Percentiles rank a stretch among this genome's conserved stretches.
Evolutionary conservation across 352 stramenopile species (phyloP).

Genomic region (Globisporangium apiculatum): DNA sequence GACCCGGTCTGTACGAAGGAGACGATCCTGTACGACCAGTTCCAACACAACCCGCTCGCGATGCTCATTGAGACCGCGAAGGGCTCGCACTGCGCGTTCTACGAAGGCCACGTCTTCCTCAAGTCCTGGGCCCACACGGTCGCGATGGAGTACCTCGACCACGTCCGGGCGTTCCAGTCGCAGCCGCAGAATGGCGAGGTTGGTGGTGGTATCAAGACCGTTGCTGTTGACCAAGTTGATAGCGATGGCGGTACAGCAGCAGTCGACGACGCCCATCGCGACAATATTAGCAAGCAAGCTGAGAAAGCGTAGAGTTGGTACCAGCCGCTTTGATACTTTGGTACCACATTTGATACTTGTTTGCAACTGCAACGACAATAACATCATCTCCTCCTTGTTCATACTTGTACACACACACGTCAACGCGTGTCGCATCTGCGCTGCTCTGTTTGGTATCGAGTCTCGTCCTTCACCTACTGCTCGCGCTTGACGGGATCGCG

Average conservation of each 20-base stretch:
- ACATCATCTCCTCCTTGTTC: background rate
- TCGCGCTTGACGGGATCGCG: conserved; percentile 12
- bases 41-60: conserved; percentile 34
- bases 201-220: too few relatives aligned
- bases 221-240: background rate
- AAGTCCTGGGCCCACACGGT: conserved; percentile 61
- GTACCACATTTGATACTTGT: too few relatives aligned
- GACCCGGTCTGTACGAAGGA: conserved; percentile 75
- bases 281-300: too few relatives aligned
- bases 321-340: too few relatives aligned
- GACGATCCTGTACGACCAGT: conserved; percentile 58
- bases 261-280: too few relatives aligned
- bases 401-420: background rate
- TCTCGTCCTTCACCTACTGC: too few relatives aligned
- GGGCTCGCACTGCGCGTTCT: conserved; percentile 76
- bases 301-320: too few relatives aligned
- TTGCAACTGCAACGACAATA: too few relatives aligned
- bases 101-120: conserved; percentile 43
- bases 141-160: conserved; percentile 56
- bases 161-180: conserved; percentile 34
- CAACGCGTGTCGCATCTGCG: background rate
- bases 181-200: background rate
- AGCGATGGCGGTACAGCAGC: too few relatives aligned
- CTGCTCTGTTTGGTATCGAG: too few relatives aligned
- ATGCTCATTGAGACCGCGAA: conserved; percentile 52